A percentile compares a stretch with the other conserved stretches of the same genome.
Conservation (phyloP, 768 basidiomycete genomes). For the Lactarius hatsudake region DNA sequence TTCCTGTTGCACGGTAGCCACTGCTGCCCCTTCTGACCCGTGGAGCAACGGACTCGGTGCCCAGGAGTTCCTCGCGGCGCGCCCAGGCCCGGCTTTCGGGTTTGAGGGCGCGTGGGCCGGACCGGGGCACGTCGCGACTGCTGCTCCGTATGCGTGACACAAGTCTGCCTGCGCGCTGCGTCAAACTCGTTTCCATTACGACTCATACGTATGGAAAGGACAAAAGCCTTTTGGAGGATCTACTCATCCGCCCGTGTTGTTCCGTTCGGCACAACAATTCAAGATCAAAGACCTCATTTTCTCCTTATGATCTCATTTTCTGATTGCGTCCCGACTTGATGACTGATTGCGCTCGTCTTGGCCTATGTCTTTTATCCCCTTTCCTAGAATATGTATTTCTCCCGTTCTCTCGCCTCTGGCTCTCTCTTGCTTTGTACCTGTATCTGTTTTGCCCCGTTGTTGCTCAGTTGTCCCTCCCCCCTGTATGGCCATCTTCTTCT, state of each 20-base stretch:
- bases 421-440: not conserved
- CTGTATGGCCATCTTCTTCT: not conserved
- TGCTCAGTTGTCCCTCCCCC: not conserved
- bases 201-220: not conserved
- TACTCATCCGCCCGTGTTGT: not conserved
- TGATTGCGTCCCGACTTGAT: not conserved
- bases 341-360: not conserved
- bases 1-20: conserved; percentile 6
- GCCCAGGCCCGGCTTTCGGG: conserved; percentile 11
- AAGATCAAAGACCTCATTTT: not conserved
- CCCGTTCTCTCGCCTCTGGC: not conserved
- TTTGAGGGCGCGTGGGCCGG: conserved; percentile 18
- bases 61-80: conserved; percentile 6
- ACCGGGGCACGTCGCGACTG: conserved; percentile 4
- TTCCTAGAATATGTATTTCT: not conserved
- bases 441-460: not conserved
- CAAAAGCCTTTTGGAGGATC: not conserved
- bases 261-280: not conserved
- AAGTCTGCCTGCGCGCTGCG: not conserved
- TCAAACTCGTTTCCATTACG: not conserved
- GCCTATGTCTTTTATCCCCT: not conserved
- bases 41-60: conserved; percentile 12
- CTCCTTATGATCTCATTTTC: not conserved
- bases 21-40: not conserved
- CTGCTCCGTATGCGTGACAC: conserved; percentile 18